Evolutionary conservation across 164 flowering plant species (phyloP).

Genomic region (Tetrastigma voinierianum): DNA sequence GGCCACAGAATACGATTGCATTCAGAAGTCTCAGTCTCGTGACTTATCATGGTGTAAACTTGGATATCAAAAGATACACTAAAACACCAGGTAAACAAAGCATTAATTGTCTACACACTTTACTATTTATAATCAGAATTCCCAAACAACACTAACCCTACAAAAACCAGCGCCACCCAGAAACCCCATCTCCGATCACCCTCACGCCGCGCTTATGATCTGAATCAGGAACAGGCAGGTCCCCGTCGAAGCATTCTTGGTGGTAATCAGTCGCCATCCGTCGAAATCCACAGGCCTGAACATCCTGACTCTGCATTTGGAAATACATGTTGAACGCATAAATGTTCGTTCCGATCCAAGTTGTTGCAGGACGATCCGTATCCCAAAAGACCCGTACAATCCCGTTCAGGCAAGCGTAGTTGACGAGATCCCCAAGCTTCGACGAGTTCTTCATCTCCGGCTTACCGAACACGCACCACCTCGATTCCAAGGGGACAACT

Average conservation of each 20-base stretch:
- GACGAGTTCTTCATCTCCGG: slow-evolving; percentile 7
- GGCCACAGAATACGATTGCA: too few species aligned
- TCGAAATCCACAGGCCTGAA: slow-evolving; percentile 38
- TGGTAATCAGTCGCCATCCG: slow-evolving; percentile 29
- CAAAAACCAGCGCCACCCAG: not conserved
- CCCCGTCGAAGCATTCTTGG: slow-evolving; percentile 35
- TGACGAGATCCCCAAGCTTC: not conserved
- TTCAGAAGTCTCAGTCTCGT: too few species aligned
- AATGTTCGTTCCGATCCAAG: slow-evolving; percentile 22
- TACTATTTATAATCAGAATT: too few species aligned
- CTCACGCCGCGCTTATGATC: slow-evolving; percentile 38
- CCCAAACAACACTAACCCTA: too few species aligned
- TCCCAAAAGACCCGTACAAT: slow-evolving; percentile 40
- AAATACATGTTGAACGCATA: slow-evolving; percentile 51
- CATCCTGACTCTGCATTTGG: slow-evolving; percentile 37
- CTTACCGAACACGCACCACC: slow-evolving; percentile 40
- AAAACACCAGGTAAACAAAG: too few species aligned
- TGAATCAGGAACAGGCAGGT: slow-evolving; percentile 72
- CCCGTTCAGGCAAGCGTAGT: slow-evolving; percentile 36
- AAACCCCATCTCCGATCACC: not conserved
- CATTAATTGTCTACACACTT: too few species aligned
- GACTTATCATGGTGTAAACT: too few species aligned
- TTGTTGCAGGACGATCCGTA: slow-evolving; percentile 34
- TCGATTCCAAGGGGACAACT: slow-evolving; percentile 24
- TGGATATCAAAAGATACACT: too few species aligned